Evolutionary conservation across 441 rosid genomes (phyloP), one percentile per base, ranked within the genome.

Genomic region (Manihot esculenta): DNA sequence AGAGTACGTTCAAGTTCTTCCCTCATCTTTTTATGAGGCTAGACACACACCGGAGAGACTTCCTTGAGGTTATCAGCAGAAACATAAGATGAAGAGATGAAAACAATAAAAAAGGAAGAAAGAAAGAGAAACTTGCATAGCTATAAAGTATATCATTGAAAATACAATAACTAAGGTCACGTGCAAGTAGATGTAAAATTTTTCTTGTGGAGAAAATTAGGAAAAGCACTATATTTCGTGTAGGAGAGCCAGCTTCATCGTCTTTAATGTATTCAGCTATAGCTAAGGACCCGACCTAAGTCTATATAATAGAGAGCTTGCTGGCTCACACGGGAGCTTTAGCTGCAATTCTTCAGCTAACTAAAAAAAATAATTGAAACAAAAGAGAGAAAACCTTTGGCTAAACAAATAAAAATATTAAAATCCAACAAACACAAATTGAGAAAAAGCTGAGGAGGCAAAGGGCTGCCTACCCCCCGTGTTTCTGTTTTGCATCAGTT

Each of bases 191-290:
- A 69, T 42, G 7, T 41, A n/a, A 27, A 8, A 44, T 65, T 44
- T 62, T 55, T 51, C 60, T 53, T 6, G 51, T 21, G 45, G 49
- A 35, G 75, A 67, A 57, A 64, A 63, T 53, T 48, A n/a, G 41
- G 51, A 77, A 63, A 67, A 63, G 14, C 50, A 45, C 73, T 82
- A 77, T 76, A 73, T 60, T 67, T 76, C 72, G 74, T 81, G 65
- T 83, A 33, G 73, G 60, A 71, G 48, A 63, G 74, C 62, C 65
- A 66, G 77, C 79, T 70, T 48, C 73, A 63, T 42, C 73, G 24
- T 44, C 67, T 44, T 61, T 61, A 71, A 21, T 65, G 76, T 64
- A 69, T 70, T 50, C 45, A 45, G 70, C 73, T 70, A 62, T 77
- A 67, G 68, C 48, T 74, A 74, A 74, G 75, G 68, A 64, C 42